Percentiles rank a stretch among this genome's conserved stretches.
Evolutionary conservation across 768 basidiomycete genomes (phyloP).

Genomic region (Mrakia frigida): DNA sequence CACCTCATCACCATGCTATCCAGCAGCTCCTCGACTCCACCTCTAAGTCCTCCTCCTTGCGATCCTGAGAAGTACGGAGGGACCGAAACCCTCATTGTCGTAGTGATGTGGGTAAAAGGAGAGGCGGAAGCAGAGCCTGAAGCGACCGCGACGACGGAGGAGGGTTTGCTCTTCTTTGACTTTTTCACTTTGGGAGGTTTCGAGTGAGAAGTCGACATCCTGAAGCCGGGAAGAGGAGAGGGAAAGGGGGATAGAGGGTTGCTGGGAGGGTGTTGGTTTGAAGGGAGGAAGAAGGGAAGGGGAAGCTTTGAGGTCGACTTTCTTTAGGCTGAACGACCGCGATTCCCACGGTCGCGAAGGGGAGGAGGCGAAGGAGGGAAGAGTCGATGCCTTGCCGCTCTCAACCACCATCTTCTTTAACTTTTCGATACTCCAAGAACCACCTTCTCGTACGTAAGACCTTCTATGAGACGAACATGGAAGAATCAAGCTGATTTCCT

Average conservation of each 20-base stretch:
- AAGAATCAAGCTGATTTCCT: neutral
- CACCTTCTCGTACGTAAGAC: neutral
- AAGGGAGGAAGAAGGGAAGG: neutral
- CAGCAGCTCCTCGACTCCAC: slow-evolving; percentile 79
- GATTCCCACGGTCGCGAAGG: neutral
- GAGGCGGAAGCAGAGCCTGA: neutral
- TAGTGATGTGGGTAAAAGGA: slow-evolving; percentile 21
- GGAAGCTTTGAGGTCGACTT: neutral
- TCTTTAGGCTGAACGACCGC: too few relatives aligned
- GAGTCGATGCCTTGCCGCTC: neutral
- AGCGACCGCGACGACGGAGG: neutral
- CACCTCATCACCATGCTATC: slow-evolving; percentile 96
- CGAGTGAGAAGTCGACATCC: neutral
- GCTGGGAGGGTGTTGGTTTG: neutral
- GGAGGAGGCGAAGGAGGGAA: neutral
- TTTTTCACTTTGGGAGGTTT: neutral
- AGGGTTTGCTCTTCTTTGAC: slow-evolving; percentile 14
- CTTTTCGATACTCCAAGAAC: neutral
- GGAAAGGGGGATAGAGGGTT: neutral
- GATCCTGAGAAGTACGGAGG: slow-evolving; percentile 25
- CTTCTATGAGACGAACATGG: accelerated
- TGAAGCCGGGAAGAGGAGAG: neutral
- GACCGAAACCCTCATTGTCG: slow-evolving; percentile 24
- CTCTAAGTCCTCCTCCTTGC: slow-evolving; percentile 28
- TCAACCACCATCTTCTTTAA: neutral